Conservation (phyloP, 2,329 filamentous ascomycete genomes). For the Leptodontidium sp. region DNA sequence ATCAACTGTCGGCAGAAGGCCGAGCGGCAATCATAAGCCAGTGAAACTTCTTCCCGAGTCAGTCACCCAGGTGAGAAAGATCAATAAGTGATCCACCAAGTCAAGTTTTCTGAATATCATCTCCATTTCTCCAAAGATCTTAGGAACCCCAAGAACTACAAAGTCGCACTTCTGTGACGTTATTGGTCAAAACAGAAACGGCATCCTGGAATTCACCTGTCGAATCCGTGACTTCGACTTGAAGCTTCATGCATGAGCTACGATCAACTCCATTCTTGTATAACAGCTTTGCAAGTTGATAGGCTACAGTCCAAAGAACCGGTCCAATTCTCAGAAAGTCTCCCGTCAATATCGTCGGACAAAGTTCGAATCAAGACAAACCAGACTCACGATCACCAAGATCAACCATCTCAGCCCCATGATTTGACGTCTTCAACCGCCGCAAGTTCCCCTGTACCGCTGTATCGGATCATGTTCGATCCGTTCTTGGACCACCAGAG, state of each 20-base stretch:
- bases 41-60: slow-evolving; percentile 2
- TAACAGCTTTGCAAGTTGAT: not conserved
- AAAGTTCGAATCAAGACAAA: not conserved
- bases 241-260: not conserved
- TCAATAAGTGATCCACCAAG: slow-evolving; percentile 4
- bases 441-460: not conserved
- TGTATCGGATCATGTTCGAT: not conserved
- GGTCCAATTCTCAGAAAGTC: not conserved
- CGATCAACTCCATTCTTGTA: not conserved
- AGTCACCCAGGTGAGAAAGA: not conserved
- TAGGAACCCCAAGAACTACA: not conserved
- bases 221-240: not conserved
- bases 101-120: not conserved
- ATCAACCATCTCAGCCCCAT: slow-evolving; percentile 1
- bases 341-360: slow-evolving; percentile 4
- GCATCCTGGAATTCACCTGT: not conserved
- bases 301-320: not conserved
- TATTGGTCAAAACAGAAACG: not conserved
- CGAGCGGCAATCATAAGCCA: slow-evolving; percentile 7
- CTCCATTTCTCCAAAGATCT: not conserved
- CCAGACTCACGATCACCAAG: slow-evolving; percentile 11
- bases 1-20: not conserved
- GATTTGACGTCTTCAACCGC: slow-evolving; percentile 7
- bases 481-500: not conserved
- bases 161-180: not conserved